These are phyloP conservation scores for Wickerhamiella shivajii DNA, from an alignment of 805 yeast species.

Conservation along the genomic window DNA sequence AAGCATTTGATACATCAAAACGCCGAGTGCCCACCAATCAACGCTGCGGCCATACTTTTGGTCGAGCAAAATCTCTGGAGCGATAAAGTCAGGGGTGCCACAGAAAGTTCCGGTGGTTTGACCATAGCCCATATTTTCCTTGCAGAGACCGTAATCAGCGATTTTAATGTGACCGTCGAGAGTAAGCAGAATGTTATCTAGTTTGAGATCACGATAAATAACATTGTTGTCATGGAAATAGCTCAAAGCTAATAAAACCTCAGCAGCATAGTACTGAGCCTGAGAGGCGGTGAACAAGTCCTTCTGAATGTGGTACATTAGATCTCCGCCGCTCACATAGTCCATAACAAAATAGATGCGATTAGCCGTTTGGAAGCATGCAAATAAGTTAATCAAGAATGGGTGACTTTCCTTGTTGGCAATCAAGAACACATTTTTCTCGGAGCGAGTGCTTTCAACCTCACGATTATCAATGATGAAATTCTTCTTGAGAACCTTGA, in stretches of 20 bases:
- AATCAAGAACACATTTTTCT: constrained; percentile 72
- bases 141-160: constrained; percentile 95
- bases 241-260: constrained; percentile 78
- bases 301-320: constrained; percentile 98
- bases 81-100: constrained; percentile 99
- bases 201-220: constrained; percentile 87
- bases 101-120: constrained; percentile 94
- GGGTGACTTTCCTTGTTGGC: constrained; percentile 89
- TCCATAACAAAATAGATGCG: constrained; percentile 98
- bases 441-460: constrained; percentile 87
- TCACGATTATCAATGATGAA: constrained; percentile 92
- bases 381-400: constrained; percentile 74
- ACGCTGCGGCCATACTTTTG: constrained; percentile 88
- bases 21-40: constrained; percentile 99
- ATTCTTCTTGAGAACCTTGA: constrained; percentile 91
- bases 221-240: constrained; percentile 93
- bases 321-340: constrained; percentile 92
- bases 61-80: constrained; percentile 91
- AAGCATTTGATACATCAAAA: constrained; percentile 87
- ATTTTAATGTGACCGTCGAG: constrained; percentile 88
- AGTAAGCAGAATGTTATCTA: constrained; percentile 84
- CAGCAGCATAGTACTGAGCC: constrained; percentile 96
- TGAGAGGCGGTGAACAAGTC: constrained; percentile 75
- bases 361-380: constrained; percentile 96
- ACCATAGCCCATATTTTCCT: constrained; percentile 79